A percentile compares a stretch with the other conserved stretches of the same genome.
Evolutionary conservation across 139 green algal genomes (phyloP).

Genomic region (Tetradesmus lagerheimii): DNA sequence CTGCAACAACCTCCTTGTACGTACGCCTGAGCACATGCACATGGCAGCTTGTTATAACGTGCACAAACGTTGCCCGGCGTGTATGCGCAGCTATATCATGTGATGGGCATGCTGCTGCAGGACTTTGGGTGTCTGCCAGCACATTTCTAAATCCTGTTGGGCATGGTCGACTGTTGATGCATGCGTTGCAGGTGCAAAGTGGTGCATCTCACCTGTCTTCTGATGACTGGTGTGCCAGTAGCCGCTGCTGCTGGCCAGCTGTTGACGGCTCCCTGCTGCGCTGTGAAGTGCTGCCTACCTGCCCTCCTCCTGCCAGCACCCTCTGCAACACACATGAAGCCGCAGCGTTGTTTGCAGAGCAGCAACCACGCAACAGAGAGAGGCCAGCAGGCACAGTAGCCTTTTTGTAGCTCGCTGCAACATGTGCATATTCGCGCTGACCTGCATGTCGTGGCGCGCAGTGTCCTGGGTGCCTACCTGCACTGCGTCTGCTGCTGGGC

Average conservation of each 20-base stretch:
- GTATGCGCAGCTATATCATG: too few species aligned
- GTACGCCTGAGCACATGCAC: constrained; percentile 5
- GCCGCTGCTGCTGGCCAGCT: constrained; percentile 6
- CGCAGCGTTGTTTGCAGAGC: neutral
- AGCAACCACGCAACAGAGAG: neutral
- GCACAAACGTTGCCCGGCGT: too few species aligned
- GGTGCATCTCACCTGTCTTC: neutral
- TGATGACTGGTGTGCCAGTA: neutral
- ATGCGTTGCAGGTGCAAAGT: neutral
- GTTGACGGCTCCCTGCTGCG: neutral
- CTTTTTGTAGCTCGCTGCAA: neutral
- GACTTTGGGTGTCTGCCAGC: neutral
- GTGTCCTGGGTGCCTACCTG: constrained; percentile 42
- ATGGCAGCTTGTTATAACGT: neutral
- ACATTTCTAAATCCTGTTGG: too few species aligned
- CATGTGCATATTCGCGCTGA: neutral
- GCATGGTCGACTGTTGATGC: too few species aligned
- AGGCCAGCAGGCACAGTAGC: too few species aligned
- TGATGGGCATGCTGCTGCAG: neutral
- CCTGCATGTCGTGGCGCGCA: neutral
- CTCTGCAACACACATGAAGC: constrained; percentile 18
- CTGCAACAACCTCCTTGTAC: constrained; percentile 15
- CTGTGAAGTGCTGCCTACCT: neutral
- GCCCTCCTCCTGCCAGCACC: constrained; percentile 11
- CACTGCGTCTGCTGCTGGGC: constrained; percentile 53